A percentile compares a stretch with the other conserved stretches of the same genome.
These are phyloP conservation scores for Sporothrix euskadiensis DNA, from an alignment of 2,329 filamentous ascomycete genomes.

Conservation along the genomic window DNA sequence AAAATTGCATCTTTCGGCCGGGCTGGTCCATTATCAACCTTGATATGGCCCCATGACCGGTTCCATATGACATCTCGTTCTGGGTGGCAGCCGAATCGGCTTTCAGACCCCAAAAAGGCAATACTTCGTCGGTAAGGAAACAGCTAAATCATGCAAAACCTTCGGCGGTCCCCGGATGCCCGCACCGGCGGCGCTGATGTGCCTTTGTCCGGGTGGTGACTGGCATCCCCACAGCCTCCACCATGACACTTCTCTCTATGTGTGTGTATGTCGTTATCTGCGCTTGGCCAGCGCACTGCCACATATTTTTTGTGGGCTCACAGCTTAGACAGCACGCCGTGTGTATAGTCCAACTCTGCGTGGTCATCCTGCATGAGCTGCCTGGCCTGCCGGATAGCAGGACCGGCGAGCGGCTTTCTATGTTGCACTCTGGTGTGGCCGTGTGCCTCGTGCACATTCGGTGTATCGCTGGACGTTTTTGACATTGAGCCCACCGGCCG, in stretches of 20 bases:
- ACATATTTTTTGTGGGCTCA: neutral
- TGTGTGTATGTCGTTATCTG: neutral
- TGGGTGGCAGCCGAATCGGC: conserved; percentile 11
- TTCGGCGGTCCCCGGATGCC: neutral
- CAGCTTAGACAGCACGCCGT: neutral
- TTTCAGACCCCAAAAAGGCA: neutral
- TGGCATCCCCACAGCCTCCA: neutral
- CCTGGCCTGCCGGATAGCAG: conserved; percentile 11
- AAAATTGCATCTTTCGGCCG: neutral
- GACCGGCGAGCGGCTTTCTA: conserved; percentile 16
- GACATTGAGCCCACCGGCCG: neutral
- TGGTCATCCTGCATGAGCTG: neutral
- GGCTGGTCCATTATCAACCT: neutral
- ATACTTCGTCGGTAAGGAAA: neutral
- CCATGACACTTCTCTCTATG: neutral
- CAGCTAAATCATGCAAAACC: neutral
- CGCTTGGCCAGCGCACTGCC: neutral
- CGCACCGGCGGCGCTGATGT: conserved; percentile 1
- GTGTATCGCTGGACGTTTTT: neutral
- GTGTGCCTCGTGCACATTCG: conserved; percentile 15
- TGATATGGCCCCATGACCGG: neutral
- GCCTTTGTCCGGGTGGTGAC: neutral
- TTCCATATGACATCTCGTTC: neutral
- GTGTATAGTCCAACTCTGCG: neutral
- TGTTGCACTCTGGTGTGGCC: conserved; percentile 1